Percentiles rank a stretch among this genome's conserved stretches.
Evolutionary conservation across 148 eudicot genomes (phyloP).

Genomic region (Rhododendron simsii): DNA sequence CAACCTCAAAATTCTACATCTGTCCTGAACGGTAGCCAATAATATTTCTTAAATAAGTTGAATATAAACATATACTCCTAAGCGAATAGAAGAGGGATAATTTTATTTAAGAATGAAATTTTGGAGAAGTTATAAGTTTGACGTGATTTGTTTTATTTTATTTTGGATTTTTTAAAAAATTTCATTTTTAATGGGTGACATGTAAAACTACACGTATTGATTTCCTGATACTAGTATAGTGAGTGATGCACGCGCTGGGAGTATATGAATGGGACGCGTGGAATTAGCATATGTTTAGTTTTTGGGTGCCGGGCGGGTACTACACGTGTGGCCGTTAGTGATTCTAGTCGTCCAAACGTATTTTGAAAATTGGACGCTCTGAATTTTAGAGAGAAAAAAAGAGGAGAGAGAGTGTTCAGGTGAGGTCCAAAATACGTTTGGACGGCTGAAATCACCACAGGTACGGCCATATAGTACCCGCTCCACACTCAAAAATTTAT

Average conservation of each 20-base stretch:
- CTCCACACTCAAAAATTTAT: too few relatives aligned
- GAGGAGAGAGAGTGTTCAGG: too few relatives aligned
- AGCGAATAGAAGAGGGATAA: background rate
- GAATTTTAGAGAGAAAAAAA: too few relatives aligned
- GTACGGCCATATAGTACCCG: too few relatives aligned
- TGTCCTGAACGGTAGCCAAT: background rate
- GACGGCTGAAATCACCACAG: too few relatives aligned
- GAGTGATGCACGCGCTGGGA: background rate
- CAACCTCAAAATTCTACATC: background rate
- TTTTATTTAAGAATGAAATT: background rate
- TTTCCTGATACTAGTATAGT: background rate
- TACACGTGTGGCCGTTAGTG: too few relatives aligned
- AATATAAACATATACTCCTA: background rate
- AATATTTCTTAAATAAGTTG: background rate
- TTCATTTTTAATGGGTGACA: background rate
- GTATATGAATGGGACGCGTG: background rate
- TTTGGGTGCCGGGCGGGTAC: too few relatives aligned
- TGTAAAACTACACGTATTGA: too few relatives aligned
- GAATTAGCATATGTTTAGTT: background rate
- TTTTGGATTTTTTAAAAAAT: too few relatives aligned
- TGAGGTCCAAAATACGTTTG: too few relatives aligned
- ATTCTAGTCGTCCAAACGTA: too few relatives aligned
- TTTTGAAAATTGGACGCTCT: too few relatives aligned
- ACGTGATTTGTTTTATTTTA: background rate
- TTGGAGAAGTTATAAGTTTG: background rate